phyloP scores from a whole-genome alignment of 495 filamentous ascomycete species.

The Daldinia grandis region DNA sequence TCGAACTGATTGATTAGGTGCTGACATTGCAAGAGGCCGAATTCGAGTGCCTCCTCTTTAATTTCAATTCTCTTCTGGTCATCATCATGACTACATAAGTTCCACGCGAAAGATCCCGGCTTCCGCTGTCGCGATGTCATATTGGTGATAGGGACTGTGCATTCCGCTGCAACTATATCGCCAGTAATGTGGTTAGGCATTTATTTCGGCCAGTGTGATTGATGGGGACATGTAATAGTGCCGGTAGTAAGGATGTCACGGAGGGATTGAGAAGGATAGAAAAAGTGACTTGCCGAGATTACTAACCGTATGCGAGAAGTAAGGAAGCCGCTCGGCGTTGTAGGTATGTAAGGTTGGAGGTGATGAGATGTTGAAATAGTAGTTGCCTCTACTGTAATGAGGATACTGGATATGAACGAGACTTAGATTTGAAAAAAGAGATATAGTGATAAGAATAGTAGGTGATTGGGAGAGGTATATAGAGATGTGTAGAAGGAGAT shows the following conservation, averaged over 20 bases:
- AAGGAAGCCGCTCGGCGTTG: neutral
- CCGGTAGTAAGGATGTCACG: neutral
- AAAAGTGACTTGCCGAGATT: neutral
- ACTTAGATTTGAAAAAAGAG: neutral
- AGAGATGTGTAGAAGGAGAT: too few species aligned
- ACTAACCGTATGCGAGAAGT: neutral
- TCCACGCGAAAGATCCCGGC: neutral
- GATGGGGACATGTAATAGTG: neutral
- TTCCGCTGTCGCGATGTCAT: neutral
- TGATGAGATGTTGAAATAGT: neutral
- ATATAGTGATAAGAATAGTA: neutral
- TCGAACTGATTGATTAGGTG: neutral
- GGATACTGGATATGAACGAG: too few species aligned
- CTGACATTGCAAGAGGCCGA: neutral
- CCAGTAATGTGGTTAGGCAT: too few species aligned
- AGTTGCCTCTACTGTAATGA: neutral
- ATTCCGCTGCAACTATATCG: neutral
- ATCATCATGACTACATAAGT: neutral
- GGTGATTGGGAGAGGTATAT: neutral
- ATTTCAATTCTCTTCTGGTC: neutral
- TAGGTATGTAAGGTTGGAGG: neutral
- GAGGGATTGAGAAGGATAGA: neutral
- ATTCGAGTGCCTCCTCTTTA: neutral
- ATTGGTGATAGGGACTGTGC: neutral
- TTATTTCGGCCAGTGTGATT: too few species aligned